These are phyloP conservation scores for Aspergillus flavus DNA, from an alignment of 2,329 filamentous ascomycete species.

Conservation along the genomic window DNA sequence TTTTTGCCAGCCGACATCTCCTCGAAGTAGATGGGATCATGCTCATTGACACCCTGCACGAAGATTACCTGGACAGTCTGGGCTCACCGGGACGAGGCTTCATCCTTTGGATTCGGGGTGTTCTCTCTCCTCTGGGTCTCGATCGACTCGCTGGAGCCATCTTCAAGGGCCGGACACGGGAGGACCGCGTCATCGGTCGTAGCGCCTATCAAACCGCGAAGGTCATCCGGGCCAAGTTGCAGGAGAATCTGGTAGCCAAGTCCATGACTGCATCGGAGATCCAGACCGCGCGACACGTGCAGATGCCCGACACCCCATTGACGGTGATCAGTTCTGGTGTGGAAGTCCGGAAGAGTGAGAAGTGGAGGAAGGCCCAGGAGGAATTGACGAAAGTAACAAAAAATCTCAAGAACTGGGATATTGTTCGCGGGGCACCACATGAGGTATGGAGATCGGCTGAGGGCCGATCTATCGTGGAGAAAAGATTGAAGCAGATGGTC, in stretches of 20 bases:
- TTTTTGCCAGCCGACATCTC: constrained; percentile 84
- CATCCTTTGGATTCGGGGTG: constrained; percentile 79
- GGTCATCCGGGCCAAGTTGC: constrained; percentile 84
- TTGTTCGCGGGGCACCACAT: constrained; percentile 81
- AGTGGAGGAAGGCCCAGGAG: constrained; percentile 83
- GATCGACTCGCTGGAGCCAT: constrained; percentile 78
- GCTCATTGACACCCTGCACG: constrained; percentile 85
- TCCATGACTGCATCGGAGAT: constrained; percentile 85
- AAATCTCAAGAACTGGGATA: constrained; percentile 80
- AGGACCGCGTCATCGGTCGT: constrained; percentile 83
- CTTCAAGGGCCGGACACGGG: constrained; percentile 75
- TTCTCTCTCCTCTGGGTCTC: constrained; percentile 83
- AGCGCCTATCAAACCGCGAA: constrained; percentile 79
- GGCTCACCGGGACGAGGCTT: constrained; percentile 74
- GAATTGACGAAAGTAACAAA: constrained; percentile 80
- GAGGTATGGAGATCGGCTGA: constrained; percentile 79
- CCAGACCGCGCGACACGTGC: constrained; percentile 74
- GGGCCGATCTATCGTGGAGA: constrained; percentile 75
- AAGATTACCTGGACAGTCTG: constrained; percentile 73
- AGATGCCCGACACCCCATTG: constrained; percentile 73
- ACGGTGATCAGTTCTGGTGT: constrained; percentile 81
- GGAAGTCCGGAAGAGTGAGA: constrained; percentile 64
- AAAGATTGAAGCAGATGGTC: constrained; percentile 72
- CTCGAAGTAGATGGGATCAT: constrained; percentile 75
- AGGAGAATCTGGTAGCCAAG: constrained; percentile 86